A percentile compares a stretch with the other conserved stretches of the same genome.
These are phyloP conservation scores for Metroxylon sagu DNA, from an alignment of 176 grass and related monocot genomes.

Conservation along the genomic window DNA sequence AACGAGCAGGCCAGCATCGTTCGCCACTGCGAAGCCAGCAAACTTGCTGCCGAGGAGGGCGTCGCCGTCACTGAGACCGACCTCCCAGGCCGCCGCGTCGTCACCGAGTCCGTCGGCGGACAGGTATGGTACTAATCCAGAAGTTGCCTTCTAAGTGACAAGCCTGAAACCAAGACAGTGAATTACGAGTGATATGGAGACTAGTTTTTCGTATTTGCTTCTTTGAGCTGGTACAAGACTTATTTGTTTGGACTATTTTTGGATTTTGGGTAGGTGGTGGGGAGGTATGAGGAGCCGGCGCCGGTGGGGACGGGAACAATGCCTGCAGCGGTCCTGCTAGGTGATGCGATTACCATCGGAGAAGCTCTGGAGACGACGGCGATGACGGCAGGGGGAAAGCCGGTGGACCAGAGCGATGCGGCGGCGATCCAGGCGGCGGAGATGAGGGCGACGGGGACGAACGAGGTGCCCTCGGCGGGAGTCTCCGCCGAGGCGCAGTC, in stretches of 20 bases:
- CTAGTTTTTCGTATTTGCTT: not conserved
- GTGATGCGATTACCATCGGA: conserved; percentile 43
- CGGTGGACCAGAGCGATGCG: conserved; percentile 64
- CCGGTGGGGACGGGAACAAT: not conserved
- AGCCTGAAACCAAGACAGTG: too few relatives aligned
- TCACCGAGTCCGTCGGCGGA: conserved; percentile 65
- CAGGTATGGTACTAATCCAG: conserved; percentile 20
- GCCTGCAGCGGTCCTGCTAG: not conserved
- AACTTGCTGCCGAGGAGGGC: too few relatives aligned
- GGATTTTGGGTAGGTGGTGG: too few relatives aligned
- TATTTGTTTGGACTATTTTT: too few relatives aligned
- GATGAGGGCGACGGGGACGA: conserved; percentile 27
- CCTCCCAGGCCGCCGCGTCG: not conserved
- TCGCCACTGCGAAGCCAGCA: too few relatives aligned
- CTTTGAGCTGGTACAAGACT: too few relatives aligned
- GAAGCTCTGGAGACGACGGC: conserved; percentile 58
- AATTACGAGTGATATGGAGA: too few relatives aligned
- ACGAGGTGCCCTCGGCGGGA: conserved; percentile 22
- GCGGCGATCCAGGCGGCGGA: conserved; percentile 66
- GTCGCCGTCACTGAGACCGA: too few relatives aligned
- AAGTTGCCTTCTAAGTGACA: too few relatives aligned
- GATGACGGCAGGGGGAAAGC: conserved; percentile 13
- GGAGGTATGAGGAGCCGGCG: not conserved
- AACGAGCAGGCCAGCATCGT: too few relatives aligned
- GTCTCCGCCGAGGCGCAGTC: conserved; percentile 39